phyloP scores from a whole-genome alignment of 805 yeast species.

The Candida verbasci region DNA sequence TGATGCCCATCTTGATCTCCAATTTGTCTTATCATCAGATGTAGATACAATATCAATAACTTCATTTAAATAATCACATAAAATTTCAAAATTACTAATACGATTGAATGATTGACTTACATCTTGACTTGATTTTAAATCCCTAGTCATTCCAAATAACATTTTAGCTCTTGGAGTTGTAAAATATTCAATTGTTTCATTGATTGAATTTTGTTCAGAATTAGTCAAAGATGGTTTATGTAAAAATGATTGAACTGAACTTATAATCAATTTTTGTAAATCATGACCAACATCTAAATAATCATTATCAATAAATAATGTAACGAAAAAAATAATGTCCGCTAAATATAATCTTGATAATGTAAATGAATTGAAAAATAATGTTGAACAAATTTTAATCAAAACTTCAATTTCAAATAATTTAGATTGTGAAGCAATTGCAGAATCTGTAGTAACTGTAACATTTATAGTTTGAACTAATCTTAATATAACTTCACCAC shows the following conservation, averaged over 20 bases:
- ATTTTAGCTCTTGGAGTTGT: constrained; percentile 63
- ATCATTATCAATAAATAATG: constrained; percentile 54
- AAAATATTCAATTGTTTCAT: constrained; percentile 42
- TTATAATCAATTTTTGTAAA: constrained; percentile 57
- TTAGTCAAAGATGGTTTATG: constrained; percentile 49
- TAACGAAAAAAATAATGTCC: constrained; percentile 64
- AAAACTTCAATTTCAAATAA: constrained; percentile 73
- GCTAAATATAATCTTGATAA: constrained; percentile 63
- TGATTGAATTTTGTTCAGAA: constrained; percentile 37
- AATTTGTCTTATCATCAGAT: constrained; percentile 43
- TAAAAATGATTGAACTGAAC: constrained; percentile 65
- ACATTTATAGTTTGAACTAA: constrained; percentile 51
- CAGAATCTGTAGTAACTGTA: constrained; percentile 40
- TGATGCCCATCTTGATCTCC: constrained; percentile 65
- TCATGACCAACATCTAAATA: constrained; percentile 55
- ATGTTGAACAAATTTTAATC: constrained; percentile 55
- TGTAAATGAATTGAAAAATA: constrained; percentile 66
- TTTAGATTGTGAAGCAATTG: constrained; percentile 38
- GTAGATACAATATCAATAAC: constrained; percentile 49
- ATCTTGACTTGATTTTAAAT: constrained; percentile 34
- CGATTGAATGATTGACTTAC: constrained; percentile 35
- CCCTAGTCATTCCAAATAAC: constrained; percentile 65
- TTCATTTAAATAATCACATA: constrained; percentile 51
- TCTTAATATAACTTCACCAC: constrained; percentile 58
- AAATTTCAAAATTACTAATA: constrained; percentile 49